Conservation (phyloP, 2,329 filamentous ascomycete species). For the Fusarium chlamydosporum region DNA sequence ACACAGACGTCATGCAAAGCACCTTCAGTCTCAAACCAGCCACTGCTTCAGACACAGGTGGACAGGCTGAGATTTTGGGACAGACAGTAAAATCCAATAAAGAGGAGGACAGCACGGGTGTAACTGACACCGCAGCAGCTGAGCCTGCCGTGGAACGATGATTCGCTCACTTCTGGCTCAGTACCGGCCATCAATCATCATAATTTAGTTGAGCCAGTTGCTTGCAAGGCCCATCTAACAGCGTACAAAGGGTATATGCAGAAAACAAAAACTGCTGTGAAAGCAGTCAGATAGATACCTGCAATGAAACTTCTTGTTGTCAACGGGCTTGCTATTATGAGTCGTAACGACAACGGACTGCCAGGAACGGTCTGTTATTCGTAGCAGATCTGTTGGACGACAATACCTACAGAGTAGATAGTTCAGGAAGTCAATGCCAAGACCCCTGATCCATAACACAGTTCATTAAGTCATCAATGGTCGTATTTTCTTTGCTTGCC, state of each 20-base stretch:
- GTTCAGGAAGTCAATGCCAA: slow-evolving; percentile 9
- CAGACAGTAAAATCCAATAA: slow-evolving; percentile 23
- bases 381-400: background rate
- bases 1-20: slow-evolving; percentile 49
- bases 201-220: slow-evolving; percentile 12
- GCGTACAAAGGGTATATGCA: slow-evolving; percentile 4
- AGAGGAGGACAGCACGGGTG: slow-evolving; percentile 10
- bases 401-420: background rate
- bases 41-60: slow-evolving; percentile 45
- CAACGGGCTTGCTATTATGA: background rate
- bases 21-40: slow-evolving; percentile 37
- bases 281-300: background rate
- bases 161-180: background rate
- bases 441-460: slow-evolving; percentile 14
- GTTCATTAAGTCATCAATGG: background rate
- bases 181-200: background rate
- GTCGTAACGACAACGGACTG: background rate
- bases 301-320: background rate
- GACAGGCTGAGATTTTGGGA: slow-evolving; percentile 36
- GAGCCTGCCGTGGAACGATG: slow-evolving; percentile 24
- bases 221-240: slow-evolving; percentile 11
- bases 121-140: slow-evolving; percentile 29
- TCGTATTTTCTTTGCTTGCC: slow-evolving; percentile 26
- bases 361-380: background rate
- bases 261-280: slow-evolving; percentile 9